Percentiles rank a stretch among this genome's conserved stretches.
These are phyloP conservation scores for Aquanectria penicillioides DNA, from an alignment of 2,329 filamentous ascomycete genomes.

Conservation along the genomic window DNA sequence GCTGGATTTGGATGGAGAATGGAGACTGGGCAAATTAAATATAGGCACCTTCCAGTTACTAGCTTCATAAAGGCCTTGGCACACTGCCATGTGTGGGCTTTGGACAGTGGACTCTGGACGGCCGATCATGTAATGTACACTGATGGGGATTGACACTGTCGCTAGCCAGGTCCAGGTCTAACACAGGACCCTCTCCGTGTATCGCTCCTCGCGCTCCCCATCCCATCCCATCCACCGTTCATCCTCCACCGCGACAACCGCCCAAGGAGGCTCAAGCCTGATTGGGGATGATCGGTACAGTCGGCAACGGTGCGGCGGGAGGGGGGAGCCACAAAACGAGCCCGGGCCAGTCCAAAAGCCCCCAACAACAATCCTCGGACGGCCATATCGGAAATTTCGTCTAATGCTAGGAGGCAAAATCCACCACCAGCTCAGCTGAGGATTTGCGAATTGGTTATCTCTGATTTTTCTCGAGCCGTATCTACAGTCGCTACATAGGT, in stretches of 20 bases:
- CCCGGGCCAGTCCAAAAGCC: slow-evolving; percentile 15
- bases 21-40: slow-evolving; percentile 38
- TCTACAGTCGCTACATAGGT: background rate
- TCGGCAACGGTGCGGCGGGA: slow-evolving; percentile 27
- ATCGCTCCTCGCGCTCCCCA: background rate
- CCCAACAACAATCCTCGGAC: slow-evolving; percentile 13
- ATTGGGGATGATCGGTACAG: slow-evolving; percentile 35
- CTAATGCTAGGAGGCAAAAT: too few species aligned
- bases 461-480: background rate
- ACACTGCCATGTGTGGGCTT: slow-evolving; percentile 13
- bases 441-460: background rate
- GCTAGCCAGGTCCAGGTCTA: slow-evolving; percentile 25
- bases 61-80: slow-evolving; percentile 15
- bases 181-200: too few species aligned
- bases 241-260: slow-evolving; percentile 31
- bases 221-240: slow-evolving; percentile 2
- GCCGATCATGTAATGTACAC: background rate
- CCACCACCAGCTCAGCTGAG: background rate
- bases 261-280: slow-evolving; percentile 20
- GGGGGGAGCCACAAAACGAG: slow-evolving; percentile 16
- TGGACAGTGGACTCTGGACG: background rate
- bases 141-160: slow-evolving; percentile 2
- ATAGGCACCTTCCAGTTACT: slow-evolving; percentile 27
- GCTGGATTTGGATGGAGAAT: slow-evolving; percentile 20
- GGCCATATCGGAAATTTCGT: slow-evolving; percentile 19